phyloP scores from a whole-genome alignment of 116 monocot species.

The Zostera marina region DNA sequence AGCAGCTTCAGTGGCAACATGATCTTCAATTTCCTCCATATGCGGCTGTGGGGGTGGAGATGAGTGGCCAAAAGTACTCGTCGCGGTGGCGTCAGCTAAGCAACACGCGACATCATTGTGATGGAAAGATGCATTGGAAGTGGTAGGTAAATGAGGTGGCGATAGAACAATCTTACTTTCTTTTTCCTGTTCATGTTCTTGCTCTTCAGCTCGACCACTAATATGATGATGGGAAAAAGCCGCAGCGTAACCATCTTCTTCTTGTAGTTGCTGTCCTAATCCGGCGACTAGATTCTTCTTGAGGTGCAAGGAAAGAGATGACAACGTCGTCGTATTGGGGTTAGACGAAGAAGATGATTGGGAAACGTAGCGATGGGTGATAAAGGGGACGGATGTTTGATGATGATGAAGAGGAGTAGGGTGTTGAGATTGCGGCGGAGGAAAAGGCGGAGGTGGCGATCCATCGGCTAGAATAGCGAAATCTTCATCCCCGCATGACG shows the following conservation, averaged over 20 bases:
- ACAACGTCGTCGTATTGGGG: not conserved
- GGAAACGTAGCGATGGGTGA: slow-evolving; percentile 16
- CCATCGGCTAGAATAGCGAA: slow-evolving; percentile 67
- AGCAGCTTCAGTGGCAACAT: not conserved
- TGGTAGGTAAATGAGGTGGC: not conserved
- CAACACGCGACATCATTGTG: not conserved
- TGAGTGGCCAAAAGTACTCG: not conserved
- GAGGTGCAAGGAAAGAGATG: slow-evolving; percentile 2
- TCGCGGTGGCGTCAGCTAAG: not conserved
- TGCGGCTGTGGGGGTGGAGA: too few relatives aligned
- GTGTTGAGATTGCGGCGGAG: slow-evolving; percentile 9
- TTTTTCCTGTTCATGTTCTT: slow-evolving; percentile 1
- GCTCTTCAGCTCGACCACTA: slow-evolving; percentile 1
- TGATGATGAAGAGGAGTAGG: slow-evolving; percentile 20
- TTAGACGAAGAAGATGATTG: slow-evolving; percentile 6
- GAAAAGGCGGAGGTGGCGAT: too few relatives aligned
- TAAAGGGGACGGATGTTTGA: slow-evolving; percentile 12
- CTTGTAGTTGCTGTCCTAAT: not conserved
- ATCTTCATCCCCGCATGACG: slow-evolving; percentile 68
- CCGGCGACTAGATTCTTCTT: not conserved
- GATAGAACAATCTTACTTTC: not conserved
- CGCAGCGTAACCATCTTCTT: not conserved
- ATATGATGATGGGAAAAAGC: not conserved
- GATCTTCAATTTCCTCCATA: too few relatives aligned
- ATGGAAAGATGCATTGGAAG: not conserved